Base-by-base conservation (phyloP, 2,329 filamentous ascomycete species). In the Anthostomella pinea region DNA sequence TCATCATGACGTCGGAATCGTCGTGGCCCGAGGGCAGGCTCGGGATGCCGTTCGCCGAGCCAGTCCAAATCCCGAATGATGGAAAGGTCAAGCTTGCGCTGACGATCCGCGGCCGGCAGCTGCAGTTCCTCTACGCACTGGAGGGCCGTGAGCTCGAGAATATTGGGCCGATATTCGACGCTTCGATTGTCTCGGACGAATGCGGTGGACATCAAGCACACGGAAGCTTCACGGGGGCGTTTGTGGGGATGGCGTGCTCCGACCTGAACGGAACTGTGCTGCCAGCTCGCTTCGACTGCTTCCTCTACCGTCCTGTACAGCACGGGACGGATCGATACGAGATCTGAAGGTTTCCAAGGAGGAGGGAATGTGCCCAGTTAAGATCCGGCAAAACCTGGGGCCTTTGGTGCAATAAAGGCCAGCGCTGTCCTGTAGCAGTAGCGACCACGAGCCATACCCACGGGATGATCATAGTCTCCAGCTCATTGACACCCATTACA, bases 221-320 rank as follows among this genome's bases (percentile, higher is more conserved):
- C 44, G 78, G 78, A 1, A 82, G 78, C 54, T 83, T 82, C 44
- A 82, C 78, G 0, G 78, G 78, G 0, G 75, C 78, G 0, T 79
- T 79, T 60, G 69, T 77, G 1, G 75, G 75, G 0, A 58, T 79
- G 44, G 74, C 75, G 1, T 72, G 69, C 25, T 77, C 73, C 3
- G 75, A 79, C 53, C 36, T 77, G 26, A 77, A 79, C 37, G 75
- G 75, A 3, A 67, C 66, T 11, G 70, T 62, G 7, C 44, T 56
- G 35, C 54, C 60, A 34, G 74, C 75, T 0, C 59, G 42, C 4
- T 78, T 78, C 56, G 72, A 75, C 38, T 68, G 73, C 27, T 73
- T 78, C 37, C 43, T 64, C 0, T 79, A 79, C 51, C 59, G 63
- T 2, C 75, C 74, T 5, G 67, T 68, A 5, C 51, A 67, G 16